Conservation (phyloP, 257 asterid species). For the Scutellaria barbata region DNA sequence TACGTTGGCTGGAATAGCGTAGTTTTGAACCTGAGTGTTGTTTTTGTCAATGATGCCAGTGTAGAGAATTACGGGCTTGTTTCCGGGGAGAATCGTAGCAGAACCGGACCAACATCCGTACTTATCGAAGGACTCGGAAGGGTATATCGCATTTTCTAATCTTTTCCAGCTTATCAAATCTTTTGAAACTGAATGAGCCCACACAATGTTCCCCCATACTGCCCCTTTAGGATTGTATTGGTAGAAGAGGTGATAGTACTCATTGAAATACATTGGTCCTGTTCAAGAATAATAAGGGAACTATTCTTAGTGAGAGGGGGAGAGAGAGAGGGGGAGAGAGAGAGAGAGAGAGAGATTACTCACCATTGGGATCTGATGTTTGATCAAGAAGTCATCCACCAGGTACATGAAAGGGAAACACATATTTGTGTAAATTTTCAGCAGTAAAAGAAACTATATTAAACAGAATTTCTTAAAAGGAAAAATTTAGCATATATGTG, state of each 20-base stretch:
- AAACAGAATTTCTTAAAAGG: not conserved
- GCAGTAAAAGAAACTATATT: not conserved
- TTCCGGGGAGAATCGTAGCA: conserved; percentile 68
- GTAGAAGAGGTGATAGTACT: conserved; percentile 72
- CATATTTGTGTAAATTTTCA: not conserved
- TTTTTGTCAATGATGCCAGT: conserved; percentile 64
- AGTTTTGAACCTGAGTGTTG: conserved; percentile 74
- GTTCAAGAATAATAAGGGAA: not conserved
- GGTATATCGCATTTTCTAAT: conserved; percentile 55
- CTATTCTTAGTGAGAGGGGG: not conserved
- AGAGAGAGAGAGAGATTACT: not conserved
- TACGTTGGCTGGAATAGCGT: conserved; percentile 64
- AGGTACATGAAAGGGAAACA: conserved; percentile 37
- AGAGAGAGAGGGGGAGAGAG: not conserved
- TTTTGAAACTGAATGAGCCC: conserved; percentile 80
- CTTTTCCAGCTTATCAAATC: conserved; percentile 69
- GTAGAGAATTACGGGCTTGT: conserved; percentile 71
- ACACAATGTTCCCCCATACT: conserved; percentile 76
- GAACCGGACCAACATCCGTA: conserved; percentile 94
- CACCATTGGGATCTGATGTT: conserved; percentile 52
- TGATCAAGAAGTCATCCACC: conserved; percentile 20
- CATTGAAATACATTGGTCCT: conserved; percentile 83
- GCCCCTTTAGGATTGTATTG: conserved; percentile 81
- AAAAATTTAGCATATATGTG: too few relatives aligned
- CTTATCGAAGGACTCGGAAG: conserved; percentile 62